Evolutionary conservation across 1,139 yeast species (phyloP).

Genomic region (Arxiozyma telluris): DNA sequence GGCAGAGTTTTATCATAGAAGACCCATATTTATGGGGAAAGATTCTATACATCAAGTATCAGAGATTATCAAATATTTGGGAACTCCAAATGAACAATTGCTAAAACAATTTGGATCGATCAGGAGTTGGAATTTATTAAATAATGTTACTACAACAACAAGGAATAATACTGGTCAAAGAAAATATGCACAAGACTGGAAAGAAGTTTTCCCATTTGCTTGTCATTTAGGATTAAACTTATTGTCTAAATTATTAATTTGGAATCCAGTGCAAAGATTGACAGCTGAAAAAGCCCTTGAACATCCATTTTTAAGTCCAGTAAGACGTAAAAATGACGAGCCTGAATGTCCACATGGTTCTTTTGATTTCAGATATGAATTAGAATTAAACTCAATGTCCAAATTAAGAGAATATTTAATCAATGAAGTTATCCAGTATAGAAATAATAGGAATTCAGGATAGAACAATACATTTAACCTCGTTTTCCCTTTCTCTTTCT

Average conservation of each 20-base stretch:
- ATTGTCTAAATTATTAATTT: slow-evolving; percentile 43
- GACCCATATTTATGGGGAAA: slow-evolving; percentile 63
- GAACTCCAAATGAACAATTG: slow-evolving; percentile 46
- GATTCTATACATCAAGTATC: slow-evolving; percentile 55
- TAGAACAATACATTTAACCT: not conserved
- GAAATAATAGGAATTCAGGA: not conserved
- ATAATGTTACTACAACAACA: slow-evolving; percentile 8
- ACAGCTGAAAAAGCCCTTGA: slow-evolving; percentile 43
- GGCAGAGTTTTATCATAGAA: slow-evolving; percentile 64
- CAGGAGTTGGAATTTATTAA: slow-evolving; percentile 36
- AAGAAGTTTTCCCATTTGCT: slow-evolving; percentile 51
- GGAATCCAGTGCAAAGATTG: slow-evolving; percentile 48
- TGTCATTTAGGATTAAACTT: slow-evolving; percentile 40
- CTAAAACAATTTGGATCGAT: slow-evolving; percentile 30
- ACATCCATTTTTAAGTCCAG: slow-evolving; percentile 41
- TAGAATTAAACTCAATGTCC: slow-evolving; percentile 25
- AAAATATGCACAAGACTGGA: slow-evolving; percentile 41
- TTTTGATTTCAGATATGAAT: slow-evolving; percentile 59
- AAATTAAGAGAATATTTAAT: slow-evolving; percentile 21
- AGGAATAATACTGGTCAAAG: not conserved
- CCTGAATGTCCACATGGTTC: slow-evolving; percentile 35
- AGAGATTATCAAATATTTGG: slow-evolving; percentile 55
- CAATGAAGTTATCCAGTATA: slow-evolving; percentile 24
- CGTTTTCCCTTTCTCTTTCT: not conserved
- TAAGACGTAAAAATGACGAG: slow-evolving; percentile 46